Percentiles rank a stretch among this genome's conserved stretches.
Evolutionary conservation across 176 grass and related monocot genomes (phyloP).

Genomic region (Bonia amplexicaulis): DNA sequence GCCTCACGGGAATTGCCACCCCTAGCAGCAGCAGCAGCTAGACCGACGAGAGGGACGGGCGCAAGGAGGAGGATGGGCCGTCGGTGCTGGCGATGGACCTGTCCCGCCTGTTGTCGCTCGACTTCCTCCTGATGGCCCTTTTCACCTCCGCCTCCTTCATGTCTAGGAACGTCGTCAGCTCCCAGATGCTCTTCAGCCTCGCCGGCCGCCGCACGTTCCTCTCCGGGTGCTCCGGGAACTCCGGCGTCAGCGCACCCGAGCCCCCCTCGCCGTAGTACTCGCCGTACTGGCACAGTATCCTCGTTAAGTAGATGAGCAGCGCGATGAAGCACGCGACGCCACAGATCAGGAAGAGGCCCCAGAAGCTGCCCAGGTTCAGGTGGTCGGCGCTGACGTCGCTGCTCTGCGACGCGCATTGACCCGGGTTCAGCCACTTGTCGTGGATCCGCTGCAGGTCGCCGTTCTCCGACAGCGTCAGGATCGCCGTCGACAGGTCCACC

Average conservation of each 20-base stretch:
- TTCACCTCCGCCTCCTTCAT: constrained; percentile 84
- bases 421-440: constrained; percentile 73
- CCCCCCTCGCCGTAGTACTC: constrained; percentile 25
- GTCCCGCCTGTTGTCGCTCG: constrained; percentile 11
- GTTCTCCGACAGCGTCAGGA: constrained; percentile 85
- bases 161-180: constrained; percentile 67
- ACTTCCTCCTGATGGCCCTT: constrained; percentile 59
- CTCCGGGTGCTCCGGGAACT: constrained; percentile 7
- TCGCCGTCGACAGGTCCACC: constrained; percentile 87
- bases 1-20: no score
- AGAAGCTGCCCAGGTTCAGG: constrained; percentile 65
- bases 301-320: constrained; percentile 50
- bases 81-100: constrained; percentile 15
- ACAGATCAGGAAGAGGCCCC: constrained; percentile 83
- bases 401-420: constrained; percentile 31
- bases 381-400: constrained; percentile 19
- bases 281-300: constrained; percentile 61
- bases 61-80: background rate
- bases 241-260: background rate
- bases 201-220: constrained; percentile 39
- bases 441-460: constrained; percentile 93
- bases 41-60: constrained; percentile 13
- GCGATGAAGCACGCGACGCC: constrained; percentile 65
- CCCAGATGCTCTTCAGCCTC: constrained; percentile 53
- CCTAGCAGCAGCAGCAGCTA: background rate